Conservation (phyloP, 495 filamentous ascomycete species). For the Viridothelium virens region DNA sequence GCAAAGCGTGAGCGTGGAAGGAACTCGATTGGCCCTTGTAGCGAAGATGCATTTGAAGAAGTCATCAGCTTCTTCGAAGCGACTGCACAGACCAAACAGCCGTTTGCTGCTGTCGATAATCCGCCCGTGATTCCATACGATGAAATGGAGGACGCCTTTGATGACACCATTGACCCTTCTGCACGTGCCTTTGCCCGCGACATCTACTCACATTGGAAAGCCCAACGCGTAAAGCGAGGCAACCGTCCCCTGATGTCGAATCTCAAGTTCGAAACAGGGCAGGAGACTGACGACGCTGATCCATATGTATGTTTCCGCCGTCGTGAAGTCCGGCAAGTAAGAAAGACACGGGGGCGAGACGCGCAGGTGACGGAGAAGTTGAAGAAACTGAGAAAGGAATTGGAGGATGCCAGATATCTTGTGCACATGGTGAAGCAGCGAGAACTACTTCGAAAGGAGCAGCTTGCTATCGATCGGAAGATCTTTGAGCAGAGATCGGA, state of each 20-base stretch:
- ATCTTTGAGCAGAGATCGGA: conserved; percentile 74
- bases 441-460: conserved; percentile 68
- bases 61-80: conserved; percentile 94
- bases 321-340: conserved; percentile 85
- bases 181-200: conserved; percentile 69
- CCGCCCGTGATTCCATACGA: conserved; percentile 72
- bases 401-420: conserved; percentile 80
- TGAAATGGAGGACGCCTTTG: conserved; percentile 70
- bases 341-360: conserved; percentile 90
- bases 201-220: conserved; percentile 88
- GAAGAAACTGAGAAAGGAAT: conserved; percentile 79
- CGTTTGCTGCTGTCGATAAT: conserved; percentile 77
- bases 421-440: conserved; percentile 67
- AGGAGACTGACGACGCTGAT: conserved; percentile 90
- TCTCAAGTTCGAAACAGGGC: conserved; percentile 85
- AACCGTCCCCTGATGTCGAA: conserved; percentile 63
- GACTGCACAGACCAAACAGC: conserved; percentile 69
- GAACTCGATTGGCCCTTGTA: conserved; percentile 55
- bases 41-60: conserved; percentile 84
- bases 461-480: conserved; percentile 60
- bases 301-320: conserved; percentile 98
- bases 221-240: conserved; percentile 51
- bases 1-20: conserved; percentile 46
- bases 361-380: conserved; percentile 91
- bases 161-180: conserved; percentile 58